Evolutionary conservation across 2,329 filamentous ascomycete species (phyloP), one percentile per base, ranked within the genome.

Genomic region (Ophiostoma piceae): DNA sequence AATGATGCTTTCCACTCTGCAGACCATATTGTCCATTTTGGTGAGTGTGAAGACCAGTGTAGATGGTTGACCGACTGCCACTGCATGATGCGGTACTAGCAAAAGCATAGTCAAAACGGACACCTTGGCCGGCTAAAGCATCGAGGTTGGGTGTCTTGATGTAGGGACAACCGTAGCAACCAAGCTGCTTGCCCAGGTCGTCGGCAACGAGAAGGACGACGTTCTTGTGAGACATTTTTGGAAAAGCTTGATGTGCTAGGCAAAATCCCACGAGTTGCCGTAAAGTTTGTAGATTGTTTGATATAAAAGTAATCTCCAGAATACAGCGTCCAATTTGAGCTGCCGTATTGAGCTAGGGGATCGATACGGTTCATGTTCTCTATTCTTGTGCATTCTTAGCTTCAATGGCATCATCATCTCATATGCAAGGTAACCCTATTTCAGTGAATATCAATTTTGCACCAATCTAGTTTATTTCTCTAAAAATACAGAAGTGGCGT

Each of bases 1-100:
- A 84, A 70, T 82, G 80, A 71, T 79, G 77, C 62, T 74, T 72
- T 11, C 76, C 75, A 32, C 75, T 75, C 6, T 76, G 75, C 4
- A 84, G 77, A 0, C 82, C 83, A 67, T 84, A 84, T 71, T 82
- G 79, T 1, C 82, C 82, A 67, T 81, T 84, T 69, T 84, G 74
- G 69, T 82, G 82, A 0, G 81, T 83, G 68, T 84, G 82, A 0
- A 83, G 76, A 3, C 83, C 82, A 0, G 82, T 84, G 73, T 84
- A 84, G 26, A 84, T 79, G 19, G 80, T 79, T 0, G 81, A 80
- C 6, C 82, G 79, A 72, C 80, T 83, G 41, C 79, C 80, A 69
- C 80, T 83, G 74, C 83, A 84, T 0, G 82, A 84, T 0, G 83
- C 82, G 2, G 81, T 83, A 71, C 78, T 81, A 12, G 79, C 78